A percentile compares a stretch with the other conserved stretches of the same genome.
Conservation (phyloP, 129 eudicot genomes). For the Tagetes patula region DNA sequence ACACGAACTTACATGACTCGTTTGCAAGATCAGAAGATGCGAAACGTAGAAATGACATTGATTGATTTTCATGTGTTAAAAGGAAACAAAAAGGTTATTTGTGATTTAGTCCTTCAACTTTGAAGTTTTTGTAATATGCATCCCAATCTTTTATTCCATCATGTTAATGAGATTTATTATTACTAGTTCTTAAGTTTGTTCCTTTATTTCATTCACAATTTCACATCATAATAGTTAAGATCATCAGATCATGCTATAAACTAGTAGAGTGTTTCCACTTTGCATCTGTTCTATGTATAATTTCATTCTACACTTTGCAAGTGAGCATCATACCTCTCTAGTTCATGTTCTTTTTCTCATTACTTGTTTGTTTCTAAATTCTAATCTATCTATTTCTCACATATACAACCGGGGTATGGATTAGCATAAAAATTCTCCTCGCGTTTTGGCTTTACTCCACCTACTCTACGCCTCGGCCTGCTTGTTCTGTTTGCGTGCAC, state of each 20-base stretch:
- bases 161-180: not conserved
- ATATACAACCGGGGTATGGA: conserved; percentile 70
- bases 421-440: conserved; percentile 67
- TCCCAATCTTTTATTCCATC: not conserved
- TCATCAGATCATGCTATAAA: not conserved
- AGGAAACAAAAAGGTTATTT: conserved; percentile 2
- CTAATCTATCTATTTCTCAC: conserved; percentile 29
- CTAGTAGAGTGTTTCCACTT: not conserved
- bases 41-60: conserved; percentile 17
- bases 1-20: conserved; percentile 14
- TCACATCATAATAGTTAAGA: not conserved
- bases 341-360: conserved; percentile 11
- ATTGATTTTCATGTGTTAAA: not conserved
- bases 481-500: conserved; percentile 49
- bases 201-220: not conserved
- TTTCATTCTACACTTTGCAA: not conserved
- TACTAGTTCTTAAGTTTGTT: not conserved
- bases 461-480: conserved; percentile 41
- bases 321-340: not conserved
- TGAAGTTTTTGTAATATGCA: not conserved
- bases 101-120: conserved; percentile 20
- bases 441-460: conserved; percentile 38
- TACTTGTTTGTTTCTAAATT: conserved; percentile 11
- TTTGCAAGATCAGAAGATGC: conserved; percentile 25
- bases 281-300: conserved; percentile 8